Evolutionary conservation across 495 filamentous ascomycete genomes (phyloP), one percentile per base, ranked within the genome.

Genomic region (Aspergillus egyptiacus): DNA sequence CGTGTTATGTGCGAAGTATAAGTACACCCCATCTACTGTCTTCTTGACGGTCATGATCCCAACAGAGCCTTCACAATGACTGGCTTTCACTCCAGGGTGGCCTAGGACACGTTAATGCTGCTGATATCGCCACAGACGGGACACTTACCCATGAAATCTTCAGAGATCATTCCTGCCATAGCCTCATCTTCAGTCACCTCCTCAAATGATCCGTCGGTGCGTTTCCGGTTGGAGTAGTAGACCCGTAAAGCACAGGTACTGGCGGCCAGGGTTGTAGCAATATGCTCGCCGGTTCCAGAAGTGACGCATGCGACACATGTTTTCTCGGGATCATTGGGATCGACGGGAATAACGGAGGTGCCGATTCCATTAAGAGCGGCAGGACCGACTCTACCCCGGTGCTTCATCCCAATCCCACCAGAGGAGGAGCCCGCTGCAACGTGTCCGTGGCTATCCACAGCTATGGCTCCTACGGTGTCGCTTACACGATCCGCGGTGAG

Each of bases 401-500:
- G 89, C 58, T 98, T 98, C 90, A 98, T 95, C 13, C 94, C 94
- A 54, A 97, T 97, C 6, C 93, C 93, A n/a, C 93, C 93, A 37
- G 93, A 98, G 6, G 93, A 97, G 2, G 94, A 95, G n/a, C 87
- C 93, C 7, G 91, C 93, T 5, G 93, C 94, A 60, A 98, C 95
- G 38, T 85, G 84, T 15, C 93, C 93, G 31, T 73, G 80, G 18
- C 71, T 70, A 57, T 98, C 93, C 50, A 98, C 79, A 33, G 90
- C 94, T 55, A 98, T 93, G 15, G 89, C 94, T 7, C 93, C 93
- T 28, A 98, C 87, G 2, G 93, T 98, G 67, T 98, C 93, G 3
- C 84, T 94, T 48, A 98, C 83, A 13, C 54, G 39, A 56, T 85
- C 81, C 17, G 48, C 48, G 2, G 41, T 36, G 23, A 20, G 15